These are phyloP conservation scores for Dioscorea zingiberensis DNA, from an alignment of 106 monocot genomes.

Conservation along the genomic window DNA sequence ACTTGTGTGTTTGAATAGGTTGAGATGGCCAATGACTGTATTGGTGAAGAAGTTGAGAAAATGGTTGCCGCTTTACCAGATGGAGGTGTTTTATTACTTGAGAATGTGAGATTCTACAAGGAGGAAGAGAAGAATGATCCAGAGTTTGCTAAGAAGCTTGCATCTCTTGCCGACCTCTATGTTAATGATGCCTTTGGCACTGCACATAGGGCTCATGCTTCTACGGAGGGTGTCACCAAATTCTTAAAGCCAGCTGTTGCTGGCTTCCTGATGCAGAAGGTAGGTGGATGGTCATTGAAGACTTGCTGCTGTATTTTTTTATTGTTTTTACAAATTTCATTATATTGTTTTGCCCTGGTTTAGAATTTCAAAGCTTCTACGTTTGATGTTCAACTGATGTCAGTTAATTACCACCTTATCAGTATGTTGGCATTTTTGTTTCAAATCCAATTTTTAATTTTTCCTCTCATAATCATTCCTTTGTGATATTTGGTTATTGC, in stretches of 20 bases:
- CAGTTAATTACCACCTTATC: too few relatives aligned
- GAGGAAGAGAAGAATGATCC: constrained; percentile 99
- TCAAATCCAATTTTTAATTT: too few relatives aligned
- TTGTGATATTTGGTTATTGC: too few relatives aligned
- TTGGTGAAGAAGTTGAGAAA: constrained; percentile 84
- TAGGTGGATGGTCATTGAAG: constrained; percentile 1
- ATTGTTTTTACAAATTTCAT: too few relatives aligned
- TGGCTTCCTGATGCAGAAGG: constrained; percentile 82
- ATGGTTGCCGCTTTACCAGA: constrained; percentile 56
- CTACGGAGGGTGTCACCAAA: constrained; percentile 78
- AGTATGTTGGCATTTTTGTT: too few relatives aligned
- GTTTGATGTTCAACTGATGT: too few relatives aligned
- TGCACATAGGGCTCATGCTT: constrained; percentile 79
- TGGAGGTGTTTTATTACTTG: constrained; percentile 83
- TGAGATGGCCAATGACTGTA: constrained; percentile 66
- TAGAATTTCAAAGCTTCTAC: too few relatives aligned
- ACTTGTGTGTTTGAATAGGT: constrained; percentile 19
- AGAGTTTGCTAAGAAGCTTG: constrained; percentile 87
- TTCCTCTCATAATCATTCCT: too few relatives aligned
- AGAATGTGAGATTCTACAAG: constrained; percentile 91
- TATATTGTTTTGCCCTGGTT: too few relatives aligned
- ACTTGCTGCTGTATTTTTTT: too few relatives aligned
- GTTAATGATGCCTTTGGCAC: constrained; percentile 96
- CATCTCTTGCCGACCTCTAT: constrained; percentile 84
- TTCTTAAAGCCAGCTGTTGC: constrained; percentile 68